phyloP scores from a whole-genome alignment of 1,284 basidiomycete species.

The Melampsora larici-populina region DNA sequence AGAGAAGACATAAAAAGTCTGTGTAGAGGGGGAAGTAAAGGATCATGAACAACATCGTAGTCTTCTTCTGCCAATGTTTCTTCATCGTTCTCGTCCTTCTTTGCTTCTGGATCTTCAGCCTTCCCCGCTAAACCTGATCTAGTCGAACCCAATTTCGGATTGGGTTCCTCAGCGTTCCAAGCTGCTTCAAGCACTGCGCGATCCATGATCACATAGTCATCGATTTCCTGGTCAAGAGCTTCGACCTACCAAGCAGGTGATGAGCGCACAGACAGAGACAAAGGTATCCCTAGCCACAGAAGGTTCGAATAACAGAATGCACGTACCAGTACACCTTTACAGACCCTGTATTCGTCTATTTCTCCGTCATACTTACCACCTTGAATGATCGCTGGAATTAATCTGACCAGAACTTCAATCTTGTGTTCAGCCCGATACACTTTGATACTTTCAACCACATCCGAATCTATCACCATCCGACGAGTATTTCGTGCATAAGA shows the following conservation, averaged over 20 bases:
- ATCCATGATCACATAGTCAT: conserved; percentile 49
- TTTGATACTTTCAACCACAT: conserved; percentile 73
- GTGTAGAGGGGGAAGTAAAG: conserved; percentile 49
- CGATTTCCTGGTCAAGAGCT: conserved; percentile 65
- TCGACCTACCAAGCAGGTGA: conserved; percentile 62
- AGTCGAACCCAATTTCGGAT: background rate
- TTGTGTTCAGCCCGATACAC: conserved; percentile 77
- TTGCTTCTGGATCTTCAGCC: background rate
- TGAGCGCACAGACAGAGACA: background rate
- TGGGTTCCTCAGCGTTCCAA: conserved; percentile 41
- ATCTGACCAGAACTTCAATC: conserved; percentile 72
- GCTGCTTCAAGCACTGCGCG: conserved; percentile 46
- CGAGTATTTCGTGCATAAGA: conserved; percentile 84
- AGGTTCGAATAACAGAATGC: conserved; percentile 15
- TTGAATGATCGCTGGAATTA: conserved; percentile 53
- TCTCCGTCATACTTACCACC: conserved; percentile 55
- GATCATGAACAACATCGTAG: conserved; percentile 39
- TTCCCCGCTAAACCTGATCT: background rate
- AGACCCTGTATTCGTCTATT: conserved; percentile 59
- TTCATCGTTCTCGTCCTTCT: background rate
- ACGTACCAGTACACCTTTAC: conserved; percentile 70
- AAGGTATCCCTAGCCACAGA: background rate
- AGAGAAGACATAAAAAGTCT: conserved; percentile 43
- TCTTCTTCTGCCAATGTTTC: conserved; percentile 12
- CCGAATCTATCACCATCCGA: conserved; percentile 81